Base-by-base conservation (phyloP, 352 stramenopile genomes). In the Plasmopara muralis region DNA sequence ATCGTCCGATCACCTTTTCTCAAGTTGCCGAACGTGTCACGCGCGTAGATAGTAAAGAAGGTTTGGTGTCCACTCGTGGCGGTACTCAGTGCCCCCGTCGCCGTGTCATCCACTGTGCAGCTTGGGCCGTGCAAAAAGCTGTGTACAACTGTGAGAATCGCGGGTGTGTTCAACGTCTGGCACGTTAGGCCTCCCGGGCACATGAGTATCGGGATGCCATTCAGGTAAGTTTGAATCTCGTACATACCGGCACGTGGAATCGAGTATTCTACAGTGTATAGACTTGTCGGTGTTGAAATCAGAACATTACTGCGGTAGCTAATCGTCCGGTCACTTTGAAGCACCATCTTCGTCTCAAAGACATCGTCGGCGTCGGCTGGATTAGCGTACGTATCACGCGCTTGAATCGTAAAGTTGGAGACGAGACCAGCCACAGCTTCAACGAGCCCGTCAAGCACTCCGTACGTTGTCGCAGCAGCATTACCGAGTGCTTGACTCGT, bases 381-480 rank as follows among this genome's bases (percentile, higher is more conserved):
- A 55, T 99, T 99, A 2, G 73, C 77, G 64, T 97, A 98, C 0
- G 90, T 93, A 63, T 99, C 96, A 33, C 96, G 95, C 2, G 94
- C 80, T 59, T 98, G 92, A 45, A 98, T 95, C n/a, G 86, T 95
- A 58, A 98, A 96, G 58, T 91, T 96, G 6, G 87, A 86, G 9
- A 88, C 87, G 9, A 90, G 77, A 5, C 96, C 96, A 10, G 93
- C 92, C 6, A 96, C 84, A 6, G 88, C 92, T 71, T 97, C 89
- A 10, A 95, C 65, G 20, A 98, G 59, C 25, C 74, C 80, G 53
- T 98, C 85, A 33, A 97, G 70, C 1, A 78, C 68, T 16, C 75
- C 76, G 20, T 85, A 87, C 0, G 65, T 72, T 0, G 75, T 68
- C 5, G 63, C 64, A 12, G 54, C 63, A 41, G 68, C 58, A 41